Base-by-base conservation (phyloP, 768 basidiomycete genomes). In the Boletus fagicola region DNA sequence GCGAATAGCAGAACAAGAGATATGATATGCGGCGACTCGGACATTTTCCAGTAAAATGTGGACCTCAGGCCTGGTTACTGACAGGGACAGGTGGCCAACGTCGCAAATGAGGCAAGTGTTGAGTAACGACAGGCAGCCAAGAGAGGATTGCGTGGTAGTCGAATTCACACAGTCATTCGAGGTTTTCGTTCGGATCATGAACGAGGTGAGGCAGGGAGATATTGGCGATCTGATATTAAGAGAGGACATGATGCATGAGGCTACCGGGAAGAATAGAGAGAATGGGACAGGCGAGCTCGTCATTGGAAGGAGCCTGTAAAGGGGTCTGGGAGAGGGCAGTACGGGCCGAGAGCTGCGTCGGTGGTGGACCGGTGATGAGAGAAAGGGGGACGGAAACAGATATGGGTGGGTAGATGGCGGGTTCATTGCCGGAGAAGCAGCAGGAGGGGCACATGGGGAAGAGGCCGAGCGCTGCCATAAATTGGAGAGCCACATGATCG, bases 211-310 rank as follows among this genome's bases (percentile, higher is more conserved):
- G 70, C 68, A 58, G 51, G 54, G 3, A 42, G 60, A 54, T 55
- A 36, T 55, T 68, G 61, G 67, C 65, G 65, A 71, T 64, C 69
- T 63, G 68, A 72, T 68, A 70, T 70, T 26, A 70, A 68, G 59
- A 56, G 52, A 42, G 60, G 60, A 16, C 68, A 67, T 60, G 68
- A 72, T 69, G 58, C 70, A 61, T 51, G 66, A 68, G 67, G 67
- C 68, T 20, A 56, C 52, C 54, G 39, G 45, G 51, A 53, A 60
- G 62, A 35, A 33, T 1, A 46, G 53, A 6, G 51, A 24, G 43
- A 33, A 31, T 42, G 54, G 5, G 53, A 54, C 39, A 45, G 12
- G 18, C 11, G 36, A 38, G 22, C 54, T 31, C 2, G 45, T 22
- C 36, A 35, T 10, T 51, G 49, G 47, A 33, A 22, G 31, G 52